Base-by-base conservation (phyloP, 2,329 filamentous ascomycete species). In the Xylariaceae sp. region DNA sequence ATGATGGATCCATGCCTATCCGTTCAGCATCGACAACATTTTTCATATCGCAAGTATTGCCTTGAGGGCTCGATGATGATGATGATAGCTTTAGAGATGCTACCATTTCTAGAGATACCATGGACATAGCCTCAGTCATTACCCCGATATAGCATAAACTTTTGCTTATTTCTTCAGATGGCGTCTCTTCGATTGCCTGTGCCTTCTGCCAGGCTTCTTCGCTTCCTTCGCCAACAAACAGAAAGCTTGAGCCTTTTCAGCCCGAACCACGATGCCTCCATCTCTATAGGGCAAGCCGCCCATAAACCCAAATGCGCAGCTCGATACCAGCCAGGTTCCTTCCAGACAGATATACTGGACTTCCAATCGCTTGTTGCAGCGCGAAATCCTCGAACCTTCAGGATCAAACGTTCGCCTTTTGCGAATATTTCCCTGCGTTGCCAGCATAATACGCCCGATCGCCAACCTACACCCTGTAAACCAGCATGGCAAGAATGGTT, bases 181-280 rank as follows among this genome's bases (percentile, higher is more conserved):
- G 76, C 76, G 63, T 73, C 75, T 58, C 66, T 79, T 67, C 75
- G 73, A 61, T 65, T 71, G 36, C 76, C 78, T 45, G 82, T 79
- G 48, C 83, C 83, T 23, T 86, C 83, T 48, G 74, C 74, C 63
- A 77, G 73, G 56, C 82, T 94, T 17, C 79, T 95, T 61, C 87
- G 86, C 65, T 94, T 91, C 72, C 80, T 95, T 62, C 87, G 86
- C 64, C 84, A 80, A 51, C 90, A 93, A 73, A 86, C 89, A 63
- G 82, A 89, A 65, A 78, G 79, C 52, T 69, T 83, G 41, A 78
- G 75, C 61, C 82, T 84, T 66, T 80, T 82, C 72, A 76, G 70
- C 52, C 70, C 76, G 51, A 78, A 76, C 66, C 69, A 71, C 54
- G 58, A 53, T 7, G 33, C 51, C 6, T 47, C 56, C 2, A 12